Percentiles rank a stretch among this genome's conserved stretches.
These are phyloP conservation scores for Raphanus hybrid DNA, from an alignment of 441 rosid species.

Conservation along the genomic window DNA sequence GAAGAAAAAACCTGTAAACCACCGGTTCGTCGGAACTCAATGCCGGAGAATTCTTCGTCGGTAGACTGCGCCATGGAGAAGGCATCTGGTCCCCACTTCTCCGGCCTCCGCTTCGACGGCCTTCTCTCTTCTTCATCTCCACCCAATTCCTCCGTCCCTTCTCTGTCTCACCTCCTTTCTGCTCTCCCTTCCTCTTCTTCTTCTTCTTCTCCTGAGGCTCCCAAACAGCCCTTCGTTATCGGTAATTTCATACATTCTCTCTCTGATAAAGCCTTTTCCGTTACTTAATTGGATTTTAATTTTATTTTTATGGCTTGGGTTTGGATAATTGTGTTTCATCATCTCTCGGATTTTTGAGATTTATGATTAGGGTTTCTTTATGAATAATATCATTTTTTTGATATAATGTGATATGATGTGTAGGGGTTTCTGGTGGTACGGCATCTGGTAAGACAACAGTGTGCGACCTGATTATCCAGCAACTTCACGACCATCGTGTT, in stretches of 20 bases:
- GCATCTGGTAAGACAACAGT: constrained; percentile 99
- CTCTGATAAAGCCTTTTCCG: constrained; percentile 18
- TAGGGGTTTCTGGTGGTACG: constrained; percentile 97
- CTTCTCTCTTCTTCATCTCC: constrained; percentile 51
- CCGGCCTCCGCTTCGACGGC: constrained; percentile 86
- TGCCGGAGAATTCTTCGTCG: constrained; percentile 63
- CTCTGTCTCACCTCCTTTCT: constrained; percentile 42
- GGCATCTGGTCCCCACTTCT: constrained; percentile 97
- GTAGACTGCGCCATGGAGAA: constrained; percentile 94
- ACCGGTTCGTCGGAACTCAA: constrained; percentile 20
- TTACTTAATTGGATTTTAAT: no score
- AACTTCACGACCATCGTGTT: constrained; percentile 97
- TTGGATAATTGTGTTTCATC: no score
- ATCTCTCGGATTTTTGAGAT: no score
- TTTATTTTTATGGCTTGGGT: no score
- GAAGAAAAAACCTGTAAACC: not conserved
- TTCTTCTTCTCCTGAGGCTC: constrained; percentile 40
- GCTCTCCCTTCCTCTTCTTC: constrained; percentile 4
- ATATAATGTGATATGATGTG: not conserved
- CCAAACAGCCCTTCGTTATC: constrained; percentile 86
- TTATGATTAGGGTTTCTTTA: no score
- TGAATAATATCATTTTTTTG: not conserved
- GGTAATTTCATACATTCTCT: constrained; percentile 62
- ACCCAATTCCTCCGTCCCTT: constrained; percentile 44
- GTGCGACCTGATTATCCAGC: constrained; percentile 82